Evolutionary conservation across 257 asterid genomes (phyloP).

Genomic region (Thymus quinquecostatus): DNA sequence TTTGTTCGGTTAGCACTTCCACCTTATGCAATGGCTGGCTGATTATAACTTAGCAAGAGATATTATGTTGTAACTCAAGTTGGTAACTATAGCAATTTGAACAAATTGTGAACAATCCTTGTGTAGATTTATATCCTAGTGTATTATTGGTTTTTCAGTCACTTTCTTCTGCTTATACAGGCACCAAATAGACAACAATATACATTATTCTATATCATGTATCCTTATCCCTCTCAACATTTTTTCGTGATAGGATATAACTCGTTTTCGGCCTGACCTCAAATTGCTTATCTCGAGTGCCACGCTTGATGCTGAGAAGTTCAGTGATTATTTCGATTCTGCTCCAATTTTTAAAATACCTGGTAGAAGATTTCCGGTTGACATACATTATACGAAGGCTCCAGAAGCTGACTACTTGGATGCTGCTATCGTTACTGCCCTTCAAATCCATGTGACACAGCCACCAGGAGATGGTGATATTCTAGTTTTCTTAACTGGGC

Average conservation of each 20-base stretch:
- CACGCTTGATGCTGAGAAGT: slow-evolving; percentile 88
- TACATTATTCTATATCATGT: not conserved
- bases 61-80: not conserved
- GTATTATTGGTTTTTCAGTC: not conserved
- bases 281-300: slow-evolving; percentile 94
- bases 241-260: slow-evolving; percentile 57
- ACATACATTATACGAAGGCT: slow-evolving; percentile 85
- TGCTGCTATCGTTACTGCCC: slow-evolving; percentile 88
- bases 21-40: not conserved
- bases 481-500: slow-evolving; percentile 79
- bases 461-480: slow-evolving; percentile 94
- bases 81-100: not conserved
- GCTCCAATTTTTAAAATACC: slow-evolving; percentile 86
- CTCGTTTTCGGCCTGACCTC: slow-evolving; percentile 87
- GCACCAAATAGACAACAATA: not conserved
- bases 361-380: slow-evolving; percentile 94
- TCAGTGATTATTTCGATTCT: slow-evolving; percentile 67
- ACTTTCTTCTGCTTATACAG: slow-evolving; percentile 1
- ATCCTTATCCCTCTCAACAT: slow-evolving; percentile 17
- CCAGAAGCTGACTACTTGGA: slow-evolving; percentile 99
- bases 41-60: not conserved
- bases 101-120: not conserved
- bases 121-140: not conserved
- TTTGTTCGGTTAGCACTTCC: not conserved
- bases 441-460: slow-evolving; percentile 86